These are phyloP conservation scores for Paecilomyces sp. DNA, from an alignment of 2,329 filamentous ascomycete genomes.

Conservation along the genomic window DNA sequence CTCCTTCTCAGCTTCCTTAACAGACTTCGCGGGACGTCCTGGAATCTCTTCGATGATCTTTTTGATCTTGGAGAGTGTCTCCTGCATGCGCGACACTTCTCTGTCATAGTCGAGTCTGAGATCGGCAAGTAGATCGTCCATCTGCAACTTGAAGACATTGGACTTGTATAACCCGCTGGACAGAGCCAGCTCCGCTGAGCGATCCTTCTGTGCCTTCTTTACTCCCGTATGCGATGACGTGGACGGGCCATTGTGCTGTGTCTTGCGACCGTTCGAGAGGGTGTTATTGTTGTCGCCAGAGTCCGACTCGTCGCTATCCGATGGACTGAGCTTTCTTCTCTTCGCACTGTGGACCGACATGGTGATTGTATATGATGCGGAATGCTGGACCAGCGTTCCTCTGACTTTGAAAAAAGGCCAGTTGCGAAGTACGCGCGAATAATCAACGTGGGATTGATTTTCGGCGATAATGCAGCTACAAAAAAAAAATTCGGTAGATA, in stretches of 20 bases:
- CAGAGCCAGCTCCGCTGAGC: conserved; percentile 27
- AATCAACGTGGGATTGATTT: background rate
- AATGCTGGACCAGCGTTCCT: background rate
- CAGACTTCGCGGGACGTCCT: conserved; percentile 40
- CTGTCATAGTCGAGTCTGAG: conserved; percentile 53
- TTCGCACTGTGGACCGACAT: conserved; percentile 34
- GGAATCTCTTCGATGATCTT: conserved; percentile 51
- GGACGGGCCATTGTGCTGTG: conserved; percentile 9
- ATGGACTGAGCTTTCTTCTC: conserved; percentile 41
- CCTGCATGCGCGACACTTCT: conserved; percentile 47
- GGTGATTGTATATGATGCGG: background rate
- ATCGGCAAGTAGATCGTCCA: conserved; percentile 55
- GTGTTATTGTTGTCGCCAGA: conserved; percentile 21
- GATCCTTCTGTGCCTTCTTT: conserved; percentile 15
- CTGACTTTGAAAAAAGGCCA: background rate
- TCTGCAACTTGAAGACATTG: conserved; percentile 60
- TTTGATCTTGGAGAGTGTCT: conserved; percentile 49
- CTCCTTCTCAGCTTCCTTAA: conserved; percentile 62
- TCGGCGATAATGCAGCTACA: background rate
- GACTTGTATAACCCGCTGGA: conserved; percentile 55
- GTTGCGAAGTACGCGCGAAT: background rate
- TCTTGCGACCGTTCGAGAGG: conserved; percentile 19
- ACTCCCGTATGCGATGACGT: conserved; percentile 12
- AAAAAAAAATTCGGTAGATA: background rate
- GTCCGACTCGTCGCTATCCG: conserved; percentile 7